phyloP scores from a whole-genome alignment of 2,329 filamentous ascomycete genomes.

The Trichoderma sp. region DNA sequence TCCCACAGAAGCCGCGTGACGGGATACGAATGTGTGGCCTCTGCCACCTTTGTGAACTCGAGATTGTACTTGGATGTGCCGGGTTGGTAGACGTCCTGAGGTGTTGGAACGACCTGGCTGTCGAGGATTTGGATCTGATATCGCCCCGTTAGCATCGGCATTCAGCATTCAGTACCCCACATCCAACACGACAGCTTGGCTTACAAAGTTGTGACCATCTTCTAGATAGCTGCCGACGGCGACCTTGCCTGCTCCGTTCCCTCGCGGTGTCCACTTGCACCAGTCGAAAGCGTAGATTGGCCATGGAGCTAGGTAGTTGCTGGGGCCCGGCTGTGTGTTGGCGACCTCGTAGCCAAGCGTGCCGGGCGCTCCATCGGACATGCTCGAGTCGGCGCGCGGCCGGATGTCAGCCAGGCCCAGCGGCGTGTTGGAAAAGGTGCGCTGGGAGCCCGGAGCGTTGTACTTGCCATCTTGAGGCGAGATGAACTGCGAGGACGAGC shows the following conservation, averaged over 20 bases:
- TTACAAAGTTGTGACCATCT: conserved; percentile 95
- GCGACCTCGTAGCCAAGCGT: conserved; percentile 63
- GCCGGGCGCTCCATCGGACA: conserved; percentile 69
- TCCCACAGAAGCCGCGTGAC: conserved; percentile 96
- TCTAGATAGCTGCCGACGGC: conserved; percentile 95
- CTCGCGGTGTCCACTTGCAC: conserved; percentile 94
- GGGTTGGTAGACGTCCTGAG: conserved; percentile 65
- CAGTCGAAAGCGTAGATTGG: conserved; percentile 96
- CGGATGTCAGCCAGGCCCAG: conserved; percentile 90
- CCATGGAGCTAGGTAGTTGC: conserved; percentile 93
- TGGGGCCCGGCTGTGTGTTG: conserved; percentile 67
- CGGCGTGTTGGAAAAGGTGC: conserved; percentile 75
- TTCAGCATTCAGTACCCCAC: not conserved
- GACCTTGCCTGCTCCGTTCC: conserved; percentile 81
- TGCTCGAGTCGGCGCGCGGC: conserved; percentile 76
- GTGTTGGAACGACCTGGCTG: conserved; percentile 71
- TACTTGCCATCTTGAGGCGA: conserved; percentile 57
- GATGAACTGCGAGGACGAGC: conserved; percentile 62
- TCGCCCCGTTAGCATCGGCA: not conserved
- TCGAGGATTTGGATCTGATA: conserved; percentile 92
- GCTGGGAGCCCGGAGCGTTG: conserved; percentile 56
- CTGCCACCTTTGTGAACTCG: conserved; percentile 90
- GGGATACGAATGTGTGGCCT: conserved; percentile 96
- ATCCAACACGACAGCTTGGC: conserved; percentile 30
- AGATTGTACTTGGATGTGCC: conserved; percentile 72